A percentile compares a stretch with the other conserved stretches of the same genome.
Evolutionary conservation across 2,329 filamentous ascomycete genomes (phyloP).

Genomic region (Cytospora schulzeri): DNA sequence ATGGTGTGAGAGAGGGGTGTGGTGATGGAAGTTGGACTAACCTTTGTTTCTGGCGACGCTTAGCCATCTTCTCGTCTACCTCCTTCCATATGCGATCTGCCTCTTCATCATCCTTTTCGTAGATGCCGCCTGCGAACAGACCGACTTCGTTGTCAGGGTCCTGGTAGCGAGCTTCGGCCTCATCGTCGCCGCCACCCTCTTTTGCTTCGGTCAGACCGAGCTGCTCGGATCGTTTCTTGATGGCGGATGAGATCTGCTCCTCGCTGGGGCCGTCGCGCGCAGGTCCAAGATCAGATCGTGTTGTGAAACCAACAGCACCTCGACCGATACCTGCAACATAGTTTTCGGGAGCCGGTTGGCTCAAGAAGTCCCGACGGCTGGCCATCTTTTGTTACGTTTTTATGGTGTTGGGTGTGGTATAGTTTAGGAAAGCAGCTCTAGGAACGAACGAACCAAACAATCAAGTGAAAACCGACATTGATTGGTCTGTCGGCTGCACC

Average conservation of each 20-base stretch:
- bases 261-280: slow-evolving; percentile 94
- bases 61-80: slow-evolving; percentile 97
- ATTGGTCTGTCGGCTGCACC: neutral
- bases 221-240: slow-evolving; percentile 88
- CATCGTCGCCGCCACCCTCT: slow-evolving; percentile 69
- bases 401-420: slow-evolving; percentile 1
- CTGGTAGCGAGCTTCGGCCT: slow-evolving; percentile 76
- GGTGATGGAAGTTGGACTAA: slow-evolving; percentile 54
- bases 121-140: slow-evolving; percentile 91
- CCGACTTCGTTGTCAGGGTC: slow-evolving; percentile 98
- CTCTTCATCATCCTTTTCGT: slow-evolving; percentile 97
- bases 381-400: slow-evolving; percentile 46
- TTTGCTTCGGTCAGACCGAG: slow-evolving; percentile 62
- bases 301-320: slow-evolving; percentile 97
- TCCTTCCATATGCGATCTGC: slow-evolving; percentile 94
- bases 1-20: slow-evolving; percentile 33
- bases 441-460: neutral
- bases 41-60: slow-evolving; percentile 81
- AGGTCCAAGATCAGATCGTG: slow-evolving; percentile 92
- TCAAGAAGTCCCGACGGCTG: slow-evolving; percentile 80
- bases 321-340: slow-evolving; percentile 96
- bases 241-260: slow-evolving; percentile 96
- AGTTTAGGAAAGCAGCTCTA: neutral
- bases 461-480: neutral
- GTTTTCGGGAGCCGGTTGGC: slow-evolving; percentile 81